These are phyloP conservation scores for Seminavis robusta DNA, from an alignment of 108 stramenopile genomes.

Conservation along the genomic window DNA sequence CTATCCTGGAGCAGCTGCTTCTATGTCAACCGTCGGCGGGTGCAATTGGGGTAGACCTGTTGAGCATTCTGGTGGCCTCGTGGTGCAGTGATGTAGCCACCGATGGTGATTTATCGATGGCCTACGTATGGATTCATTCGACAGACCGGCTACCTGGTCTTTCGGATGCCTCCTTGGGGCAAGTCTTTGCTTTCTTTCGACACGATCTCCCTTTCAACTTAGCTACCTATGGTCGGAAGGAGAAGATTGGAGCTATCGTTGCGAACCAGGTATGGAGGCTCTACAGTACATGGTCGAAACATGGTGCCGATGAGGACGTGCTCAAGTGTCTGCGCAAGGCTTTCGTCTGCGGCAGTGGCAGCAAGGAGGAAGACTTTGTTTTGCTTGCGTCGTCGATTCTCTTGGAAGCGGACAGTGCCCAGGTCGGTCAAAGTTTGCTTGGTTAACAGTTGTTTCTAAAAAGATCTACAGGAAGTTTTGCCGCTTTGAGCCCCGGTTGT, in stretches of 20 bases:
- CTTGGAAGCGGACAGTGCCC: no score
- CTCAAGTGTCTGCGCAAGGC: conserved; percentile 12
- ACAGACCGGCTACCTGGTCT: conserved; percentile 19
- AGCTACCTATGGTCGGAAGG: conserved; percentile 9
- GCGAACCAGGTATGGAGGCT: conserved; percentile 20
- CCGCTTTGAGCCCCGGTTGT: no score
- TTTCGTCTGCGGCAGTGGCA: conserved; percentile 10
- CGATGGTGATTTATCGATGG: conserved; percentile 2
- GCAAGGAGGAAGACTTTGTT: conserved; percentile 9
- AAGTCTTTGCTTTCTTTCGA: conserved; percentile 13
- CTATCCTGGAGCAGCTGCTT: neutral
- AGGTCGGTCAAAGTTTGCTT: no score
- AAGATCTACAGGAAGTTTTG: no score
- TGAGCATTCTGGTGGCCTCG: neutral
- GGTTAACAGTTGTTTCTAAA: no score
- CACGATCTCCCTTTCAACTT: conserved; percentile 35
- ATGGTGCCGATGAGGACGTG: conserved; percentile 11
- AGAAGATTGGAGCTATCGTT: conserved; percentile 13
- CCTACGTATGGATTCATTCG: neutral
- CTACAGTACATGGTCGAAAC: conserved; percentile 25
- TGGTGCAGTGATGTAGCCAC: neutral
- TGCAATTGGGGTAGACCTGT: neutral
- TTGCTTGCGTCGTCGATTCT: conserved; percentile 21
- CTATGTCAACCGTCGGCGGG: neutral
- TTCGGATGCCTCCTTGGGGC: conserved; percentile 5